Conservation (phyloP, 2,329 filamentous ascomycete genomes). For the Phialocephala subalpina region DNA sequence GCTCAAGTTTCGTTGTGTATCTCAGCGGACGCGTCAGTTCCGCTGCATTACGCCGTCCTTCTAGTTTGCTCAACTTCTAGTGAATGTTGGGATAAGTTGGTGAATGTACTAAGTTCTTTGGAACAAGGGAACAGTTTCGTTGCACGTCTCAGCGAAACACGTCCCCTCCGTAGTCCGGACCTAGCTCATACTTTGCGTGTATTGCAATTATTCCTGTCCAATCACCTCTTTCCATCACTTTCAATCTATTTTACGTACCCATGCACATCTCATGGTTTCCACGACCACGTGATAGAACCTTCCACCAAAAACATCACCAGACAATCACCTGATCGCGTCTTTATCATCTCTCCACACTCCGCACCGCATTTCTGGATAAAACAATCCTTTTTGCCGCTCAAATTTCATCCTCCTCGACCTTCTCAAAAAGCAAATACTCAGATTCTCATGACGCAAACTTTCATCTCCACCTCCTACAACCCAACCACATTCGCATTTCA, state of each 20-base stretch:
- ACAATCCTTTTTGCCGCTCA: not conserved
- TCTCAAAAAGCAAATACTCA: not conserved
- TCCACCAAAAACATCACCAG: not conserved
- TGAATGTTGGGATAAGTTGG: too few relatives aligned
- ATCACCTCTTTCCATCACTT: not conserved
- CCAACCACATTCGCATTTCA: not conserved
- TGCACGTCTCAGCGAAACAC: too few relatives aligned
- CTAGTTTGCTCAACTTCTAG: too few relatives aligned
- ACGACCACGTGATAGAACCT: not conserved
- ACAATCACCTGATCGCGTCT: not conserved
- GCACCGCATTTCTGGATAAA: not conserved
- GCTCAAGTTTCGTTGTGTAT: too few relatives aligned
- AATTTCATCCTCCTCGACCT: not conserved
- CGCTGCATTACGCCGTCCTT: too few relatives aligned
- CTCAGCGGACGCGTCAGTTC: too few relatives aligned
- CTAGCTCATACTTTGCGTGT: too few relatives aligned
- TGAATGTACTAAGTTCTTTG: too few relatives aligned
- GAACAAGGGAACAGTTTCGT: too few relatives aligned
- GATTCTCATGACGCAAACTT: not conserved
- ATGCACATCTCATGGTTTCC: not conserved
- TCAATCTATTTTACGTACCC: not conserved
- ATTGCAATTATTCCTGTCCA: not conserved
- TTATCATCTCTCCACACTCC: not conserved
- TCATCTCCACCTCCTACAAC: not conserved
- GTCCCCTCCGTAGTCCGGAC: too few relatives aligned